Conservation (phyloP, 148 eudicot genomes). For the Silene conica region DNA sequence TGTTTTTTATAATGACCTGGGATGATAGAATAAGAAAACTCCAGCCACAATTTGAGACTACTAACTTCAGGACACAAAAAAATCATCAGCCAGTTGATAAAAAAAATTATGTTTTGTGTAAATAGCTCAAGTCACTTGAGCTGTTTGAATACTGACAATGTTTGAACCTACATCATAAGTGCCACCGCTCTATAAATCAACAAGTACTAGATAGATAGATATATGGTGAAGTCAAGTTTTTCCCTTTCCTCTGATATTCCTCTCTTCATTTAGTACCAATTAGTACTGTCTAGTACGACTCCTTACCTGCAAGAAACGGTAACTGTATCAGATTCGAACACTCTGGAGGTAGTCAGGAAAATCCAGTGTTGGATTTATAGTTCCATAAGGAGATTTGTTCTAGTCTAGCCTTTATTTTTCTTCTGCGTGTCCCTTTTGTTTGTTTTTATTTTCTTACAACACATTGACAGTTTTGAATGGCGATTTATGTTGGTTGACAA, state of each 20-base stretch:
- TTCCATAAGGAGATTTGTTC: background rate
- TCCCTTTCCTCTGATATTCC: background rate
- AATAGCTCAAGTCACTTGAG: background rate
- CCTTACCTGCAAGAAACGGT: background rate
- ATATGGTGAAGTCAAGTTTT: background rate
- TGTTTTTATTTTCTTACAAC: no score
- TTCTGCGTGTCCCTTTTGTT: background rate
- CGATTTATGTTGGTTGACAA: background rate
- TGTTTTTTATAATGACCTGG: background rate
- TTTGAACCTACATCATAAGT: background rate
- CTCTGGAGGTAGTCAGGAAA: background rate
- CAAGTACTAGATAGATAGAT: background rate
- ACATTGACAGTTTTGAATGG: background rate
- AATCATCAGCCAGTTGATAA: background rate
- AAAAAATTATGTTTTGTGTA: no score
- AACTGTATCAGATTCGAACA: background rate
- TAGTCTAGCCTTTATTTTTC: background rate
- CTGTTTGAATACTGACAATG: background rate
- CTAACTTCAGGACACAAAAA: background rate
- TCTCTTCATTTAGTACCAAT: slow-evolving; percentile 1
- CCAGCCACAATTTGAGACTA: background rate
- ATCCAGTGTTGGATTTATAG: no score
- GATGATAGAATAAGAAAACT: background rate
- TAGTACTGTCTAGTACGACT: background rate
- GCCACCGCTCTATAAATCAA: background rate